phyloP scores from a whole-genome alignment of 2,329 filamentous ascomycete species.

The Microcyclosporella mali region DNA sequence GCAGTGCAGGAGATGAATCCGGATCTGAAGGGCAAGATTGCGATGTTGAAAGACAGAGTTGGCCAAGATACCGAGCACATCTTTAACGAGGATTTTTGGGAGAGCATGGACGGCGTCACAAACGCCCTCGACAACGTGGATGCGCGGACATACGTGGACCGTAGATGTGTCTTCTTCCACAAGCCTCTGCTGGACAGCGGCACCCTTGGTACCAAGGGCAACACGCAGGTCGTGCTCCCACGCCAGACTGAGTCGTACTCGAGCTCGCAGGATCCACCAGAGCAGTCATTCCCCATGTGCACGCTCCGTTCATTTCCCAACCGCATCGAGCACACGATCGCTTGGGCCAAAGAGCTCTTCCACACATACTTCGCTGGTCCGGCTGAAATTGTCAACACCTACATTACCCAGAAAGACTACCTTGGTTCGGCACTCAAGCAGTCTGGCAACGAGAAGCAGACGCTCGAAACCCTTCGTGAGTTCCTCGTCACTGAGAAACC shows the following conservation, averaged over 20 bases:
- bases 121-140: conserved; percentile 98
- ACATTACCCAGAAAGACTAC: conserved; percentile 86
- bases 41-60: conserved; percentile 80
- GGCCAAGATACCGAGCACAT: conserved; percentile 86
- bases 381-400: conserved; percentile 83
- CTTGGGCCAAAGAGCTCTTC: conserved; percentile 94
- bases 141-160: conserved; percentile 91
- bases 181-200: conserved; percentile 95
- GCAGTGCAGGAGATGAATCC: conserved; percentile 97
- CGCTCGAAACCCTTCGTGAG: conserved; percentile 81
- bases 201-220: conserved; percentile 97
- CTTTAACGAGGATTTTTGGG: conserved; percentile 93
- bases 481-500: conserved; percentile 90
- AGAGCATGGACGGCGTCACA: conserved; percentile 78
- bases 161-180: conserved; percentile 95
- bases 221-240: conserved; percentile 92
- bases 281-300: conserved; percentile 99
- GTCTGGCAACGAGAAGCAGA: conserved; percentile 90
- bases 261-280: conserved; percentile 90
- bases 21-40: conserved; percentile 79
- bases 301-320: conserved; percentile 96
- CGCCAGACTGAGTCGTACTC: conserved; percentile 94
- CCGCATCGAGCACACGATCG: conserved; percentile 96
- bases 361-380: conserved; percentile 90
- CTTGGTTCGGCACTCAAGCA: conserved; percentile 82